These are phyloP conservation scores for Penicillium arizonense DNA, from an alignment of 495 filamentous ascomycete species.

Conservation along the genomic window DNA sequence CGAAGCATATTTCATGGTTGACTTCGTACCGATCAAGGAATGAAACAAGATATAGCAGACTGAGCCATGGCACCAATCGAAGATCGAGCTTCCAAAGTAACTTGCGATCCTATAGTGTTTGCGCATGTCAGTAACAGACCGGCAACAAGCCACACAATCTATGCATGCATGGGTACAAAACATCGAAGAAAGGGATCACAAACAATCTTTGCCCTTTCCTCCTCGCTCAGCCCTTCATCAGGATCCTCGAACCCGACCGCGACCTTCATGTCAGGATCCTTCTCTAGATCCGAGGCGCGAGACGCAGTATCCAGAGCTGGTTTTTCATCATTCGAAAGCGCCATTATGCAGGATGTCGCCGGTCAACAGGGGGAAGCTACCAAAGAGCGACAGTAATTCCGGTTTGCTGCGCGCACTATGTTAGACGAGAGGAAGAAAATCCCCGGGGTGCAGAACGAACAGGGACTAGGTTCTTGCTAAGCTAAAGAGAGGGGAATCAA, in stretches of 20 bases:
- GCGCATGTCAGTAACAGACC: conserved; percentile 1
- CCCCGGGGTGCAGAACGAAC: neutral
- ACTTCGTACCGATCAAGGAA: conserved; percentile 68
- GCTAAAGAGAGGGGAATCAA: neutral
- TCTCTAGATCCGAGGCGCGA: conserved; percentile 25
- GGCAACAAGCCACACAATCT: neutral
- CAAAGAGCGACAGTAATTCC: neutral
- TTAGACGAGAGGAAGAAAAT: neutral
- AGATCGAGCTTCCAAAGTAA: conserved; percentile 71
- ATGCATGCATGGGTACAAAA: neutral
- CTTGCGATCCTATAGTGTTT: conserved; percentile 53
- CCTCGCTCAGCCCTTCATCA: conserved; percentile 64
- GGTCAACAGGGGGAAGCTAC: neutral
- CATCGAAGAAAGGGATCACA: conserved; percentile 16
- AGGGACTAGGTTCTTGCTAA: neutral
- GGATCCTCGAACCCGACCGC: conserved; percentile 52
- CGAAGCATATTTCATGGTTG: too few species aligned
- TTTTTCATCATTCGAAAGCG: conserved; percentile 14
- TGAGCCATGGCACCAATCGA: conserved; percentile 76
- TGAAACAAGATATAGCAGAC: conserved; percentile 78
- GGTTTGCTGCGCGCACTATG: neutral
- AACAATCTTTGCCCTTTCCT: conserved; percentile 67
- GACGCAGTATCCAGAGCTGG: neutral
- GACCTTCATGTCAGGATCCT: conserved; percentile 2
- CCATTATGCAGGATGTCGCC: conserved; percentile 11